A percentile compares a stretch with the other conserved stretches of the same genome.
phyloP scores from a whole-genome alignment of 2,329 filamentous ascomycete species.

The Aspergillus ustus region DNA sequence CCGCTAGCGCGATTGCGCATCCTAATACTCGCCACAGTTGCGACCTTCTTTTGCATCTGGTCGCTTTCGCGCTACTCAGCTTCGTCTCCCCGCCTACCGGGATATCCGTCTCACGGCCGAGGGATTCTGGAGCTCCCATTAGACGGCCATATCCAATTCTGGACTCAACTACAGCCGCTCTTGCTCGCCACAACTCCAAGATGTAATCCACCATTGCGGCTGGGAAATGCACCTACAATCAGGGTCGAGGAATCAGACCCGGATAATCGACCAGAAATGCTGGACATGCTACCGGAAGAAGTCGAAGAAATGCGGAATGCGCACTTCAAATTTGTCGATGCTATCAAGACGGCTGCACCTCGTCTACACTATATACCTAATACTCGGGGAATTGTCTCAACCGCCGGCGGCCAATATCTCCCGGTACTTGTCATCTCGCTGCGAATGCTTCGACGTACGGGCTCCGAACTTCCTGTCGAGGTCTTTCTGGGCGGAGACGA shows the following conservation, averaged over 20 bases:
- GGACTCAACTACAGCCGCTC: conserved; percentile 38
- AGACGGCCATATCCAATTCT: conserved; percentile 37
- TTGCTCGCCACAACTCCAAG: conserved; percentile 38
- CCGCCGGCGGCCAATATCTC: conserved; percentile 49
- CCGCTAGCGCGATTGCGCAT: conserved; percentile 24
- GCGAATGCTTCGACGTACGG: conserved; percentile 50
- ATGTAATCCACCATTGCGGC: conserved; percentile 33
- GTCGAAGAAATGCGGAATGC: conserved; percentile 38
- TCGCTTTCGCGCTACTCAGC: conserved; percentile 22
- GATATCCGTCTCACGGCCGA: background rate
- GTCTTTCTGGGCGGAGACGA: conserved; percentile 49
- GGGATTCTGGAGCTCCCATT: conserved; percentile 3
- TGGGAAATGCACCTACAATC: conserved; percentile 31
- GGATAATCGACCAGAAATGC: conserved; percentile 35
- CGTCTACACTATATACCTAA: conserved; percentile 39
- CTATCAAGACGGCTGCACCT: conserved; percentile 31
- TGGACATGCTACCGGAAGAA: conserved; percentile 36
- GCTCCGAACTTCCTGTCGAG: conserved; percentile 51
- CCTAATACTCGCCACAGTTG: conserved; percentile 23
- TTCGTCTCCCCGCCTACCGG: conserved; percentile 3
- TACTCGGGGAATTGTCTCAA: conserved; percentile 52
- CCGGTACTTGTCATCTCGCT: conserved; percentile 51
- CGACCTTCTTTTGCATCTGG: conserved; percentile 23
- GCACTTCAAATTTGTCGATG: conserved; percentile 41
- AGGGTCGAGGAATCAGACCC: conserved; percentile 34